These are phyloP conservation scores for Penstemon eatonii DNA, from an alignment of 257 asterid genomes.

Conservation along the genomic window DNA sequence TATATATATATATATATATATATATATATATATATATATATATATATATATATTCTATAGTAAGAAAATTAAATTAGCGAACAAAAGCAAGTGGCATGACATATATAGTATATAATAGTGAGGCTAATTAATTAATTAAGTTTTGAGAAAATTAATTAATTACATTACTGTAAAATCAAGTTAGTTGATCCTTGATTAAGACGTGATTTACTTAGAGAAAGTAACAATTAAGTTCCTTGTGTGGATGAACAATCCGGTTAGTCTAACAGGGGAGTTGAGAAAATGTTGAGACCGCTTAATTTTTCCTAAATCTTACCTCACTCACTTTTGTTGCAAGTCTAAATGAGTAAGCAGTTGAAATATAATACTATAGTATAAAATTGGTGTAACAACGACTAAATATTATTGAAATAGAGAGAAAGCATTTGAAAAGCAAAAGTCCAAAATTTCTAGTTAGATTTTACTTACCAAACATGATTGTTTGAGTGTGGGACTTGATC, in stretches of 20 bases:
- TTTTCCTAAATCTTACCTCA: constrained; percentile 29
- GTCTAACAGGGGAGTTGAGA: constrained; percentile 33
- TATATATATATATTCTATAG: no score
- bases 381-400: no score
- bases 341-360: constrained; percentile 11
- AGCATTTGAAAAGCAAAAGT: constrained; percentile 4
- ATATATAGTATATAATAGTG: no score
- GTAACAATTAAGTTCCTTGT: constrained; percentile 18
- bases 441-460: constrained; percentile 28
- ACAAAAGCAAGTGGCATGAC: no score
- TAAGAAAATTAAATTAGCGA: no score
- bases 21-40: no score
- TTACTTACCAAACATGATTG: constrained; percentile 33
- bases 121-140: no score
- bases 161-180: not conserved
- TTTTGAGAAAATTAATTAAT: no score
- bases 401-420: not conserved
- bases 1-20: no score
- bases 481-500: constrained; percentile 26
- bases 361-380: not conserved
- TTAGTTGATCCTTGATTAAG: constrained; percentile 8
- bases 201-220: constrained; percentile 7
- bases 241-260: constrained; percentile 16
- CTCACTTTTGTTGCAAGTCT: constrained; percentile 25
- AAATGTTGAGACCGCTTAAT: constrained; percentile 7